Evolutionary conservation across 208 protist genomes (phyloP), one percentile per base, ranked within the genome.

Genomic region (Trypanosoma theileri): DNA sequence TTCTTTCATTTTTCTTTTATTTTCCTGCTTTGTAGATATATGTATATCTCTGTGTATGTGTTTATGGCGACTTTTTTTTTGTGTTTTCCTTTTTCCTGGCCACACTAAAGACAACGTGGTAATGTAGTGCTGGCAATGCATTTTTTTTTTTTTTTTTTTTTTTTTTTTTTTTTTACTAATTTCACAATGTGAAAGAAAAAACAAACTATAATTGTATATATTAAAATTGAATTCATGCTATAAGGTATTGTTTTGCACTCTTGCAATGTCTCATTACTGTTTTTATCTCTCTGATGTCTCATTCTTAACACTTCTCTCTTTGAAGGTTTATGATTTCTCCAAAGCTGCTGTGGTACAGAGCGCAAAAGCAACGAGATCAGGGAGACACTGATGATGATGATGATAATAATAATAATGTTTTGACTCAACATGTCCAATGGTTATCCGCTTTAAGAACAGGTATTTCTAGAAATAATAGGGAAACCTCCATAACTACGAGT

Each of bases 291-390:
- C 17, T 26, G 48, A 16, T 28, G 19, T 31, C 28, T 24, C 0
- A 3, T 11, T 24, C 45, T 19, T 19, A 16, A 19, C 59, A 42
- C 40, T 78, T 41, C 55, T 58, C 17, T 28, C 51, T 61, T 46
- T 1, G 4, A 61, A 45, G 35, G 50, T 65, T 31, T 14, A 75
- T 75, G 70, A 66, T 69, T 12, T 75, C 70, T 6, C 62, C 70
- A 0, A 44, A 28, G 24, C 40, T 75, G 0, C 48, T 75, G 14
- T 75, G 41, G 56, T 35, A 24, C 16, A 75, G 63, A 40, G 62
- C 54, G 51, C 55, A 63, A 17, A 28, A 62, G 42, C 22, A 55
- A 21, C 35, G 60, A 17, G 40, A 62, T 21, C 22, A 55, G 1
- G 21, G 60, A 22, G 13, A 60, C 1, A 12, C 50, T 22, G n/a